These are phyloP conservation scores for Calonectria fujianensis DNA, from an alignment of 2,329 filamentous ascomycete genomes.

Conservation along the genomic window DNA sequence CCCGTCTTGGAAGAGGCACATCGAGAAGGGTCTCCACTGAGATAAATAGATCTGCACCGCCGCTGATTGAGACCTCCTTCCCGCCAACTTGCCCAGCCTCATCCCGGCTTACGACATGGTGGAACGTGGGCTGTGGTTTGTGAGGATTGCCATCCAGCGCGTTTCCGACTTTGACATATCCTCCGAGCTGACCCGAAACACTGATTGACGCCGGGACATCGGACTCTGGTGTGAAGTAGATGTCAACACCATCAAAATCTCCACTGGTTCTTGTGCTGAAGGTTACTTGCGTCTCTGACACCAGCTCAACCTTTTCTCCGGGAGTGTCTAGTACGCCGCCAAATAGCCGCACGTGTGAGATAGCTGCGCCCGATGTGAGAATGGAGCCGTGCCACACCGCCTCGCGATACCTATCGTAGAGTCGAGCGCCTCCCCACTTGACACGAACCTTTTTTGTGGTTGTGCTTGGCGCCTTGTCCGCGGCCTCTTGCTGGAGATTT, in stretches of 20 bases:
- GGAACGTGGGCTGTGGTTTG: conserved; percentile 53
- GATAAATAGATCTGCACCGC: conserved; percentile 55
- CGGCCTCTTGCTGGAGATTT: conserved; percentile 50
- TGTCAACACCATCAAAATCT: conserved; percentile 56
- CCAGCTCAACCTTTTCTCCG: conserved; percentile 44
- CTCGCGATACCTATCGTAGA: conserved; percentile 59
- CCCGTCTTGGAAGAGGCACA: conserved; percentile 46
- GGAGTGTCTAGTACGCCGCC: conserved; percentile 52
- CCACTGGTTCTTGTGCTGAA: conserved; percentile 56
- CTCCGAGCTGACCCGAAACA: conserved; percentile 52
- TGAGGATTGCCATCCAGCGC: conserved; percentile 54
- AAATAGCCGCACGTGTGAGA: conserved; percentile 49
- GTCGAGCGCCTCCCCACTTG: conserved; percentile 58
- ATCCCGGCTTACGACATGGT: conserved; percentile 32
- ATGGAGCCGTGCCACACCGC: conserved; percentile 58
- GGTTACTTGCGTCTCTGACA: conserved; percentile 42
- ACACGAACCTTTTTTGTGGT: conserved; percentile 49
- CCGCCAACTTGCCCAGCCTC: conserved; percentile 43
- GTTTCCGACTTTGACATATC: conserved; percentile 58
- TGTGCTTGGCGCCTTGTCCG: neutral
- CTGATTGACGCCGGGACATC: conserved; percentile 39
- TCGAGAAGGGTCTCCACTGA: conserved; percentile 48
- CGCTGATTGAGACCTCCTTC: conserved; percentile 45
- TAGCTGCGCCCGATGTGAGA: conserved; percentile 43
- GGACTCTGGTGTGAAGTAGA: conserved; percentile 41